Base-by-base conservation (phyloP, 192 early-diverging fungal species). In the Gamsiella multidivaricata region DNA sequence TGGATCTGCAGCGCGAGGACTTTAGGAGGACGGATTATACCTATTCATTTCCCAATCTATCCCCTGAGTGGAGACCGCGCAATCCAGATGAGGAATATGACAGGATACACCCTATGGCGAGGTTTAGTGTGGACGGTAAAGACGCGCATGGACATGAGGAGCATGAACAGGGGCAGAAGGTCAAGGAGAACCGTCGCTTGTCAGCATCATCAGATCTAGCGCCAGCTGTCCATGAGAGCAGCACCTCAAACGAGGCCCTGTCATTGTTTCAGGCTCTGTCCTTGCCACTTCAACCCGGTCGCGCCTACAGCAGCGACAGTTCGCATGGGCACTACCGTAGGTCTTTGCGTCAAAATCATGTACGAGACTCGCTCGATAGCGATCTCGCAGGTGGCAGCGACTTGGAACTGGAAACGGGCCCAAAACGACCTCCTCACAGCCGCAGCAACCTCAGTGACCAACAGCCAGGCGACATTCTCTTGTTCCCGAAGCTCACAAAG, bases 91-190 rank as follows among this genome's bases (percentile, higher is more conserved):
- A 51, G 9, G 55, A 58, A 8, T 33, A 68, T 15, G 33, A 31
- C 22, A 59, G 54, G 31, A 31, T 53, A 18, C 70, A 74, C 10
- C 70, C 62, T 23, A 65, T 60, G 54, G 36, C n/a, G 31, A 32
- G 7, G n/a, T n/a, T 36, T n/a, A 23, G 36, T 17, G 28, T 52
- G 8, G 20, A 49, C 47, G 22, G 39, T 14, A 41, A 41, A 41
- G 39, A 41, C 14, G 39, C 45, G 10, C 45, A 46, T 46, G 45
- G 9, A 41, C 7, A 41, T 46, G 45, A 46, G 12, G n/a, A 18
- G n/a, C 45, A 18, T 5, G 45, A 46, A n/a, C 9, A 46, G n/a
- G 45, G n/a, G 45, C n/a, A n/a, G n/a, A n/a, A n/a, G n/a, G n/a
- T n/a, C n/a, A n/a, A n/a, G n/a, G n/a, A n/a, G n/a, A n/a, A n/a